phyloP scores from a whole-genome alignment of 176 grass and related monocot species.

The Bonia amplexicaulis region DNA sequence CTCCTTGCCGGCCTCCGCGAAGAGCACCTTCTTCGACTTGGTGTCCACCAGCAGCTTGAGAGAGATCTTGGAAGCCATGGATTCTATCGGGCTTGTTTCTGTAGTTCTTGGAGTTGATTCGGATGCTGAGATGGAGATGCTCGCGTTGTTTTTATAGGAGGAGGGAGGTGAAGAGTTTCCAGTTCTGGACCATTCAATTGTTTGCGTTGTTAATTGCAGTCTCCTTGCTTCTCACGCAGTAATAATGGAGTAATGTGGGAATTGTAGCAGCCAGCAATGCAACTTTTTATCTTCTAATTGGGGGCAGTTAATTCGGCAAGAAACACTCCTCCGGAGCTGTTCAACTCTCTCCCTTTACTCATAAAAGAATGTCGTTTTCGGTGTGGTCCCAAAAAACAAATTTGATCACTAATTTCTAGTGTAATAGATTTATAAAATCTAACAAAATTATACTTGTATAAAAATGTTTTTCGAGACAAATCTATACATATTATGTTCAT shows the following conservation, averaged over 20 bases:
- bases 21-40: conserved; percentile 32
- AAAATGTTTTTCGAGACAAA: no score
- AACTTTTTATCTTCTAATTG: not conserved
- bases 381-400: no score
- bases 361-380: no score
- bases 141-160: not conserved
- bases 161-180: not conserved
- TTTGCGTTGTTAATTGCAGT: not conserved
- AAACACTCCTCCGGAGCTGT: not conserved
- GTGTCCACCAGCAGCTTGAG: conserved; percentile 38
- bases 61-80: conserved; percentile 28
- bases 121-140: not conserved
- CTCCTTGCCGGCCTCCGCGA: conserved; percentile 41
- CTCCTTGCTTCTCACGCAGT: not conserved
- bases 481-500: no score
- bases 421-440: no score
- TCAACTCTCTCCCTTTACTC: no score
- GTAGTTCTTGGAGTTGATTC: not conserved
- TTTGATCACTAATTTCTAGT: no score
- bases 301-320: not conserved
- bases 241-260: not conserved
- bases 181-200: not conserved
- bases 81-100: not conserved
- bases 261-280: not conserved
- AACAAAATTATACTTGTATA: no score